Evolutionary conservation across 306 rosid genomes (phyloP).

Genomic region (Hippophae gyantsensis): DNA sequence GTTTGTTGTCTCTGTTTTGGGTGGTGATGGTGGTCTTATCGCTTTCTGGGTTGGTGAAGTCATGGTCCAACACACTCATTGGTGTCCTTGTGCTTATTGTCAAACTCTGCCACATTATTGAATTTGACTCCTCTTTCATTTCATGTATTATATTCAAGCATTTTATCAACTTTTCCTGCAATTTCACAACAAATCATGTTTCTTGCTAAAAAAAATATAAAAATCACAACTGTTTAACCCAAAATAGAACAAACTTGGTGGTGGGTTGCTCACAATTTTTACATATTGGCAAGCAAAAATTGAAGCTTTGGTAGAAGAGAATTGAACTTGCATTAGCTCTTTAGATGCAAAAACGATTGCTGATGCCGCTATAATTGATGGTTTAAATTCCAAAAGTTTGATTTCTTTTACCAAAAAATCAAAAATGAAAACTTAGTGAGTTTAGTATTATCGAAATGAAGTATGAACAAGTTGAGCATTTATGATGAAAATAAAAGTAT

Average conservation of each 20-base stretch:
- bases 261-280: slow-evolving; percentile 34
- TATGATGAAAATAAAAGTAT: neutral
- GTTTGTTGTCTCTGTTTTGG: slow-evolving; percentile 27
- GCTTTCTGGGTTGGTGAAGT: slow-evolving; percentile 13
- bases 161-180: slow-evolving; percentile 40
- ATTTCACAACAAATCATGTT: neutral
- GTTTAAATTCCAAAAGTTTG: slow-evolving; percentile 42
- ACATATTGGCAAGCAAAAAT: slow-evolving; percentile 36
- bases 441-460: neutral
- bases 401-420: slow-evolving; percentile 32
- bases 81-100: slow-evolving; percentile 29
- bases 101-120: slow-evolving; percentile 15
- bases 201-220: too few species aligned
- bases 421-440: neutral
- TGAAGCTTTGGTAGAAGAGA: slow-evolving; percentile 29
- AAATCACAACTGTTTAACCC: too few species aligned
- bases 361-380: slow-evolving; percentile 62
- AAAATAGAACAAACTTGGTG: neutral
- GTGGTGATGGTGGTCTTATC: neutral
- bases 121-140: slow-evolving; percentile 25
- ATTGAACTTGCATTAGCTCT: slow-evolving; percentile 36
- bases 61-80: slow-evolving; percentile 31
- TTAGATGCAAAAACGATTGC: slow-evolving; percentile 42
- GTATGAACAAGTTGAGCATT: neutral
- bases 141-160: slow-evolving; percentile 43